Evolutionary conservation across 2,329 filamentous ascomycete genomes (phyloP).

Genomic region (Pezicula neosporulosa): DNA sequence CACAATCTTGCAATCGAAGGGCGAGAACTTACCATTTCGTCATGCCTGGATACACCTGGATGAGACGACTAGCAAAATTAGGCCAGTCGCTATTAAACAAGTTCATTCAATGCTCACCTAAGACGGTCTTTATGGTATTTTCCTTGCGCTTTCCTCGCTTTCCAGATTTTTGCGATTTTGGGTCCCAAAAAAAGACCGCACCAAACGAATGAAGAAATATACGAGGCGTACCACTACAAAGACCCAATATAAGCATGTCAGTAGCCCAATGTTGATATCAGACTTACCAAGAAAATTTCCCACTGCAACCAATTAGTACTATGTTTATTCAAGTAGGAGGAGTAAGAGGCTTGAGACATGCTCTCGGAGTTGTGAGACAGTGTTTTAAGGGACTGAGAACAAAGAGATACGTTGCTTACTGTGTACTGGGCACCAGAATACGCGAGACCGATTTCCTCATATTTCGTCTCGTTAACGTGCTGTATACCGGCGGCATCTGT

Average conservation of each 20-base stretch:
- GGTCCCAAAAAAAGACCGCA: background rate
- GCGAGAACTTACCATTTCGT: background rate
- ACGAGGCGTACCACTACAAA: background rate
- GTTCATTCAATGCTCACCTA: background rate
- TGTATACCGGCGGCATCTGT: background rate
- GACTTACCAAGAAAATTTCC: constrained; percentile 1
- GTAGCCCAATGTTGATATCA: background rate
- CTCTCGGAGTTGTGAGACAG: no score
- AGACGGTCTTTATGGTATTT: background rate
- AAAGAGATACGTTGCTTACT: no score
- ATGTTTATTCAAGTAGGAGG: no score
- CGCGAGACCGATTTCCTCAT: background rate
- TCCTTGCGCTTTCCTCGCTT: background rate
- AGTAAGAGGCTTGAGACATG: no score
- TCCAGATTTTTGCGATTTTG: background rate
- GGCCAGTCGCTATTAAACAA: background rate
- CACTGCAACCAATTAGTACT: no score
- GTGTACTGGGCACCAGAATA: background rate
- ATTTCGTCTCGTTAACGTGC: background rate
- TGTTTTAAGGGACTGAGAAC: no score
- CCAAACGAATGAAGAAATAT: background rate
- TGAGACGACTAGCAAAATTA: background rate
- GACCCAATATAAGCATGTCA: background rate
- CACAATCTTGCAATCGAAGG: background rate
- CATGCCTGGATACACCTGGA: background rate